Evolutionary conservation across 2,329 filamentous ascomycete species (phyloP).

Genomic region (Xylogone sp.): DNA sequence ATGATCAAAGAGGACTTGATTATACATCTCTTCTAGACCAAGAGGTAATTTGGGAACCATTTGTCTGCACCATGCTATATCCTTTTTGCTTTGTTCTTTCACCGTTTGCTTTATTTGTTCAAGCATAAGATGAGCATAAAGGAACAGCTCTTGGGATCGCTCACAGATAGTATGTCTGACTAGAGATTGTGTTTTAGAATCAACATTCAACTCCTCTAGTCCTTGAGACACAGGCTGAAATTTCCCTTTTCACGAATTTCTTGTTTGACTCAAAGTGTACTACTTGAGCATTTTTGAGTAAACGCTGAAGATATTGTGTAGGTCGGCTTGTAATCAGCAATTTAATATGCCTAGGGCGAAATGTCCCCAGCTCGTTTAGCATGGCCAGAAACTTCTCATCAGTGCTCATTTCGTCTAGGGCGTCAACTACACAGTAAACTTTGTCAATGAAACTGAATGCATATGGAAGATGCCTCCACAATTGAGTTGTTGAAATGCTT

Average conservation of each 20-base stretch:
- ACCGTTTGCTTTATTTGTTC: constrained; percentile 14
- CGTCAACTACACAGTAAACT: constrained; percentile 44
- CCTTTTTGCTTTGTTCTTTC: background rate
- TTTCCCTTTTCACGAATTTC: constrained; percentile 7
- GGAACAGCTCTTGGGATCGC: constrained; percentile 15
- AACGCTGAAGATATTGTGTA: constrained; percentile 6
- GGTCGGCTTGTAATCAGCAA: constrained; percentile 13
- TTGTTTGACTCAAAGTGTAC: constrained; percentile 7
- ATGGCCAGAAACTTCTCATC: background rate
- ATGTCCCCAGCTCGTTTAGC: background rate
- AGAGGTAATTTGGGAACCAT: constrained; percentile 10
- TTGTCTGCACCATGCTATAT: background rate
- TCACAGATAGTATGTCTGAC: constrained; percentile 7
- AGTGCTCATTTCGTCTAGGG: constrained; percentile 17
- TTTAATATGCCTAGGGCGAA: constrained; percentile 1
- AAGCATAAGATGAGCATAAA: constrained; percentile 18
- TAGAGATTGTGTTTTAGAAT: constrained; percentile 4
- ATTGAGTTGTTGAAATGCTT: constrained; percentile 12
- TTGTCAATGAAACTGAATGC: constrained; percentile 12
- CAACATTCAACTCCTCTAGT: constrained; percentile 4
- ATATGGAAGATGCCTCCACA: constrained; percentile 28
- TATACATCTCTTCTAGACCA: constrained; percentile 24
- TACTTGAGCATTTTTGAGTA: constrained; percentile 2
- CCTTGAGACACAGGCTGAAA: background rate
- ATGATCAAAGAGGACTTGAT: constrained; percentile 14